A percentile compares a stretch with the other conserved stretches of the same genome.
Conservation (phyloP, 1,284 basidiomycete genomes). For the Moesziomyces globuligerus region DNA sequence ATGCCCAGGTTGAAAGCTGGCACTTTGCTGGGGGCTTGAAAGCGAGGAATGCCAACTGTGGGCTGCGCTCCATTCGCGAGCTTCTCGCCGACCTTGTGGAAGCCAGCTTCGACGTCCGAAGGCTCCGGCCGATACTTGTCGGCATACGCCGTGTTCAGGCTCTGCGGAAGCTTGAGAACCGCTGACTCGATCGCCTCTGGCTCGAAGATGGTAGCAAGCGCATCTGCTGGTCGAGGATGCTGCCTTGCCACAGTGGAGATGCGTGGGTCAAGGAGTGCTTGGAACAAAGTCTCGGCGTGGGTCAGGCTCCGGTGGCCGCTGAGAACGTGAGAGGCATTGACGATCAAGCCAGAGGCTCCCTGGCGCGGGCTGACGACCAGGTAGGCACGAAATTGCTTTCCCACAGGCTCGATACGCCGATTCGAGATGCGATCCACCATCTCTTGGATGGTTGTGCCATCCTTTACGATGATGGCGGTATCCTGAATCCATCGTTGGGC, state of each 20-base stretch:
- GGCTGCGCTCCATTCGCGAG: constrained; percentile 14
- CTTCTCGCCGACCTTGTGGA: constrained; percentile 17
- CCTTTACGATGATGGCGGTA: constrained; percentile 17
- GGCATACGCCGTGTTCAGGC: constrained; percentile 25
- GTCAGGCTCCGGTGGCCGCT: constrained; percentile 20
- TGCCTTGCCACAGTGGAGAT: neutral
- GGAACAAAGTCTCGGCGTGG: constrained; percentile 11
- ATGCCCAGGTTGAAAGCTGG: constrained; percentile 11
- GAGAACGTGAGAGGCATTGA: constrained; percentile 33
- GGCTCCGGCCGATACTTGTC: constrained; percentile 9
- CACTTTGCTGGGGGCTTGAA: constrained; percentile 1
- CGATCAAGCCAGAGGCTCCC: constrained; percentile 6
- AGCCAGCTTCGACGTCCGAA: constrained; percentile 13
- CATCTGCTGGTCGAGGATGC: constrained; percentile 3
- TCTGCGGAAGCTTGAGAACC: constrained; percentile 25
- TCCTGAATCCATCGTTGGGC: constrained; percentile 33
- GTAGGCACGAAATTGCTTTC: constrained; percentile 26
- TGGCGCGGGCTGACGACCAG: constrained; percentile 16
- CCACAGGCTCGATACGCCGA: constrained; percentile 20
- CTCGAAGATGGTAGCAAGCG: constrained; percentile 18
- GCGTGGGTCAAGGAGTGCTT: constrained; percentile 13
- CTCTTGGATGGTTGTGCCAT: constrained; percentile 20
- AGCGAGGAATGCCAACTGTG: constrained; percentile 27
- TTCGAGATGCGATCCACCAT: constrained; percentile 11
- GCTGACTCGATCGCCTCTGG: constrained; percentile 15